Conservation (phyloP, 1,284 basidiomycete genomes). For the Xerocomus amazonicus region DNA sequence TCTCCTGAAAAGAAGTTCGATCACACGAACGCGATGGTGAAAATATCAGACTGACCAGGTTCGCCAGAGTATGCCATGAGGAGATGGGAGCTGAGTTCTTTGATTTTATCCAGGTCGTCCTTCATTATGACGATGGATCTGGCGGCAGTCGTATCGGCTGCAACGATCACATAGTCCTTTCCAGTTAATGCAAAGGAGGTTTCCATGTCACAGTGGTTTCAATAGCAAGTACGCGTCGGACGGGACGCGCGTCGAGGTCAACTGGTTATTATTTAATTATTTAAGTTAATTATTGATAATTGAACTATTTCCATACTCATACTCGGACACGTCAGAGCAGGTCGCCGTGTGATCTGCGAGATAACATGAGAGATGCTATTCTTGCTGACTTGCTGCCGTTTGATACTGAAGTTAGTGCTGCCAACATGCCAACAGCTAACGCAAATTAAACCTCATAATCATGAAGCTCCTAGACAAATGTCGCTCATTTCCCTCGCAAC, state of each 20-base stretch:
- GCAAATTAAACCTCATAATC: neutral
- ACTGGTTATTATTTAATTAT: slow-evolving; percentile 8
- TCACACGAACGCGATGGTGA: neutral
- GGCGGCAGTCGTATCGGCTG: slow-evolving; percentile 86
- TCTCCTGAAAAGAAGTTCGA: slow-evolving; percentile 60
- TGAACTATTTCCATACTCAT: neutral
- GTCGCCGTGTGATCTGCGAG: too few species aligned
- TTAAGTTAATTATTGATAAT: slow-evolving; percentile 13
- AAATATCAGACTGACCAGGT: slow-evolving; percentile 58
- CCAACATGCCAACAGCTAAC: too few species aligned
- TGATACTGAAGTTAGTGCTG: too few species aligned
- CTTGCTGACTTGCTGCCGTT: too few species aligned
- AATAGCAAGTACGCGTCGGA: slow-evolving; percentile 20
- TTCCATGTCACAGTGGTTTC: slow-evolving; percentile 51
- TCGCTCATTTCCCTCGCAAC: neutral
- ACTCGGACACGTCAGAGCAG: too few species aligned
- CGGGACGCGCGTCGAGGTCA: slow-evolving; percentile 29
- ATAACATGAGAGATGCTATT: too few species aligned
- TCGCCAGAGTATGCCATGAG: slow-evolving; percentile 96
- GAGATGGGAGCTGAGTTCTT: slow-evolving; percentile 84
- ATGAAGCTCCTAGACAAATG: neutral
- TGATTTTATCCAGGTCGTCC: slow-evolving; percentile 96
- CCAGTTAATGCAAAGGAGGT: slow-evolving; percentile 76
- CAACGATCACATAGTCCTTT: slow-evolving; percentile 89
- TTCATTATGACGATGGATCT: slow-evolving; percentile 98